These are phyloP conservation scores for Schizophyllum amplum DNA, from an alignment of 1,284 basidiomycete genomes.

Conservation along the genomic window DNA sequence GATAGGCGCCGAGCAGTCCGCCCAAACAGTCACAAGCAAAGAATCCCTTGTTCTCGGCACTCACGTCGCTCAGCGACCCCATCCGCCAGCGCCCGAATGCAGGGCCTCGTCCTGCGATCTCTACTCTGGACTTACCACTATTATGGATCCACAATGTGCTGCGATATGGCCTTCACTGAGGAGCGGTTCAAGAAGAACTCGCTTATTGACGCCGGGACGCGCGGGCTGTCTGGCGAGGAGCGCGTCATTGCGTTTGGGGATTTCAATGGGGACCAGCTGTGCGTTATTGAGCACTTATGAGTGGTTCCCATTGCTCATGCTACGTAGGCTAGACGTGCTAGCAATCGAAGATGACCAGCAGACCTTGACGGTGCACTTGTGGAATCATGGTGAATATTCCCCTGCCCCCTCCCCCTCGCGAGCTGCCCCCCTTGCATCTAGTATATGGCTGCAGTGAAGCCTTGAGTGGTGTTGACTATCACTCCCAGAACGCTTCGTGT, in stretches of 20 bases:
- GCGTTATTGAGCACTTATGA: slow-evolving; percentile 23
- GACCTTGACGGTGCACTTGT: slow-evolving; percentile 68
- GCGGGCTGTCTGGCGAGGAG: slow-evolving; percentile 69
- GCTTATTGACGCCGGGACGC: slow-evolving; percentile 71
- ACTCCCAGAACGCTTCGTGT: slow-evolving; percentile 50
- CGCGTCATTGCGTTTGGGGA: slow-evolving; percentile 88
- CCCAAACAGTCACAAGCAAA: neutral
- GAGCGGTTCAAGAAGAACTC: slow-evolving; percentile 86
- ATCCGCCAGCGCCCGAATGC: neutral
- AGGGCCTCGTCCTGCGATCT: neutral
- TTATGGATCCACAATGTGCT: neutral
- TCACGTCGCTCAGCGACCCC: neutral
- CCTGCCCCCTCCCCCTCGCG: neutral
- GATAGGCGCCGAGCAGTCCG: neutral
- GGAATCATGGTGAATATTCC: slow-evolving; percentile 65
- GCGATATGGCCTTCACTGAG: slow-evolving; percentile 71
- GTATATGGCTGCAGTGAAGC: neutral
- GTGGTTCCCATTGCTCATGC: slow-evolving; percentile 4
- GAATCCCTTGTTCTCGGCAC: neutral
- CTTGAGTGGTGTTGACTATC: neutral
- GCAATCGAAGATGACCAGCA: slow-evolving; percentile 67
- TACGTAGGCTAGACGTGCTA: slow-evolving; percentile 71
- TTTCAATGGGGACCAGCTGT: slow-evolving; percentile 95
- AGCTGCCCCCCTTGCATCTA: neutral
- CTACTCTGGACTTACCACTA: too few species aligned